Base-by-base conservation (phyloP, 352 stramenopile species). In the Pythium grandisporangium region DNA sequence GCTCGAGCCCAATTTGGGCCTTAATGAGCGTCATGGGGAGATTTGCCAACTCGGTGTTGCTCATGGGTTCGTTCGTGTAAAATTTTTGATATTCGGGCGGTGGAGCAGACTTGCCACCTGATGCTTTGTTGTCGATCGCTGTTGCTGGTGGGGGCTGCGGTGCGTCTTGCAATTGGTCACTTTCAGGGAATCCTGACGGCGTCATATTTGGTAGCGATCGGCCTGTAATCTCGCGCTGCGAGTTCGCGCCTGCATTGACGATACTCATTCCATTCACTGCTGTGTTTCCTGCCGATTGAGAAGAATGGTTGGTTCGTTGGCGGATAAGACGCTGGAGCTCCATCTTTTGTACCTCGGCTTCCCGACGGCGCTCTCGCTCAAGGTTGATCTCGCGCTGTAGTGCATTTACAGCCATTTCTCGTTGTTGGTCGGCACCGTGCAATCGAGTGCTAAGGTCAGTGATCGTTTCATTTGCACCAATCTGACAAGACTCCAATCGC, bases 21-120 rank as follows among this genome's bases (percentile, higher is more conserved):
- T 81, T 82, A 51, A 88, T 83, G 10, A 83, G 44, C 5, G 71
- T 70, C 50, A 88, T 76, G 6, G 75, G 70, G 6, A 88, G 55
- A 42, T 57, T 84, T 6, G 75, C 73, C 11, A 88, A 54, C 42
- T 84, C 71, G 0, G 66, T 55, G n/a, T 74, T 79, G 3, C 64
- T 74, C 29, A 83, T 66, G 2, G 67, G 65, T 39, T 81, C 68
- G 39, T 84, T 81, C 2, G 70, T 59, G 43, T 83, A 85, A 38
- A 85, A 85, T 41, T 85, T 85, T 38, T 59, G 64, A 42, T 59
- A 62, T 22, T 69, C 55, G 0, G 53, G n/a, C 2, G 51, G 46
- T 6, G 34, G 16, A 6, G 13, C 19, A 17, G 6, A 19, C 30
- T 42, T 43, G 37, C 17, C 29, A 8, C 14, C 17, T 14, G 16